phyloP scores from a whole-genome alignment of 164 flowering plant genomes.

The Vitis vinifera region DNA sequence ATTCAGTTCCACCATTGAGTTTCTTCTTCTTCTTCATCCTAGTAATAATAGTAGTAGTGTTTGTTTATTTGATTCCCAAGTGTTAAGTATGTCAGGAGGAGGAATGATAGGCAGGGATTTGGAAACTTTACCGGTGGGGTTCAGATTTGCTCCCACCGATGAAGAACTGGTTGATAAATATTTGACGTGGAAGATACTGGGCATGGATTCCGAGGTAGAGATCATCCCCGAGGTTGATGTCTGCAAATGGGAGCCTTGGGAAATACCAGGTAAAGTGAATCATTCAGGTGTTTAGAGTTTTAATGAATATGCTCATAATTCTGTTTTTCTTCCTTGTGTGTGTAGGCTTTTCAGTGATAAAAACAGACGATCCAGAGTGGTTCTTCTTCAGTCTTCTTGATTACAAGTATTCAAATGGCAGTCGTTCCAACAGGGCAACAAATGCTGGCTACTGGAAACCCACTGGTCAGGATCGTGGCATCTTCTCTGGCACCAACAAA shows the following conservation, averaged over 20 bases:
- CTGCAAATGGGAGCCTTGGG: not conserved
- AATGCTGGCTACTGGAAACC: not conserved
- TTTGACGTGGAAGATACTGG: not conserved
- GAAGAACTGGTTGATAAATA: not conserved
- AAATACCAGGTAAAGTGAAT: not conserved
- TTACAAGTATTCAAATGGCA: not conserved
- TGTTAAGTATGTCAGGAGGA: not conserved
- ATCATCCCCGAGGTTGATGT: not conserved
- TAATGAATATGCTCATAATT: too few relatives aligned
- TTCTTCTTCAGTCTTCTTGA: not conserved
- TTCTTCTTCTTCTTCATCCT: too few relatives aligned
- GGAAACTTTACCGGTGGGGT: not conserved
- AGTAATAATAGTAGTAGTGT: too few relatives aligned
- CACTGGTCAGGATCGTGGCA: not conserved
- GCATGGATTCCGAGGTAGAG: not conserved
- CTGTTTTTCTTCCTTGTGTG: not conserved
- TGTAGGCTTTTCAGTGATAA: not conserved
- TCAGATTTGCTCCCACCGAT: conserved; percentile 6
- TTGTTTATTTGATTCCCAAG: too few relatives aligned
- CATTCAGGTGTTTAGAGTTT: not conserved
- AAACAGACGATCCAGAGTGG: not conserved
- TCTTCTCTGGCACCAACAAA: not conserved
- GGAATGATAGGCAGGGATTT: not conserved
- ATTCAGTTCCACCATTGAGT: too few relatives aligned
- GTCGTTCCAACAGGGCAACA: not conserved